Evolutionary conservation across 257 asterid genomes (phyloP).

Genomic region (Lavandula angustifolia): DNA sequence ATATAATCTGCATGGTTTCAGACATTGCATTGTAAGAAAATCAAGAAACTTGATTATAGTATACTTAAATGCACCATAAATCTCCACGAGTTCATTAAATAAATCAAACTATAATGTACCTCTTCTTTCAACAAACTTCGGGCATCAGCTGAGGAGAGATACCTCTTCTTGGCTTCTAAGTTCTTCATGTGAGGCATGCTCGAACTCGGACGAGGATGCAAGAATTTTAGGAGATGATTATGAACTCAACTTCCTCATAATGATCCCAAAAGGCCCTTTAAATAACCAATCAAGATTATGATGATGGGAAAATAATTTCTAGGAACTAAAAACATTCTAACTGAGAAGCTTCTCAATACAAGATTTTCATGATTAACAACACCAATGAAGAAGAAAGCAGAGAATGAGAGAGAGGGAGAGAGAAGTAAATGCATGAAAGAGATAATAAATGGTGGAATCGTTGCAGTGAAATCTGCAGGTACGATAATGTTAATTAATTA

Average conservation of each 20-base stretch:
- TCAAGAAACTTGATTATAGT: too few relatives aligned
- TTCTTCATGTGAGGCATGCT: slow-evolving; percentile 41
- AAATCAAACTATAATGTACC: slow-evolving; percentile 30
- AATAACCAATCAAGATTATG: neutral
- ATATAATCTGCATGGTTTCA: slow-evolving; percentile 43
- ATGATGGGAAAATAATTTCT: neutral
- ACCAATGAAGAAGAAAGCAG: slow-evolving; percentile 7
- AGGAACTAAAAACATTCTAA: neutral
- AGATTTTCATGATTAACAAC: neutral
- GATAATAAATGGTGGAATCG: slow-evolving; percentile 22
- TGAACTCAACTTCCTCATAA: slow-evolving; percentile 32
- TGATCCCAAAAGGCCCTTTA: too few relatives aligned
- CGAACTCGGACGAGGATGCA: neutral
- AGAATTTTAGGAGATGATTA: slow-evolving; percentile 16
- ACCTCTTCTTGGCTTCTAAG: slow-evolving; percentile 55
- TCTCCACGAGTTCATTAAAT: too few relatives aligned
- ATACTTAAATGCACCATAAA: too few relatives aligned
- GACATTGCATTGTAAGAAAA: too few relatives aligned
- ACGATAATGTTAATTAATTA: neutral
- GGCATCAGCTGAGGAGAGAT: slow-evolving; percentile 41
- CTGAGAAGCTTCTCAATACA: neutral
- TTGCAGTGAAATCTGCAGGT: neutral
- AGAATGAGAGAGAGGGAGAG: neutral
- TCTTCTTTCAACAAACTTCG: slow-evolving; percentile 55
- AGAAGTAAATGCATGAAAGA: neutral